Evolutionary conservation across 768 basidiomycete genomes (phyloP).

Genomic region (Hebeloma cylindrosporum): DNA sequence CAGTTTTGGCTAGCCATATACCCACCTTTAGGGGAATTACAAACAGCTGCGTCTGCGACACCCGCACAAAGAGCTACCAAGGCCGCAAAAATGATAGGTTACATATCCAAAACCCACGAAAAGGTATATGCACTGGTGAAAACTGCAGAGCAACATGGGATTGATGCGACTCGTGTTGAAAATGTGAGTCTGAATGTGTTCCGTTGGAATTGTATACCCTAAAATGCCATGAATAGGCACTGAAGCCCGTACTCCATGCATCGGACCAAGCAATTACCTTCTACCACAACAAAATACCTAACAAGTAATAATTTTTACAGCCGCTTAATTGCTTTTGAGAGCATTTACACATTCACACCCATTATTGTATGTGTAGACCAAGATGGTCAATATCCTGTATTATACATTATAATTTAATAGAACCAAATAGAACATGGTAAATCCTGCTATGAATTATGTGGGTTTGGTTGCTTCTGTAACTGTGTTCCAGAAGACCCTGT

Average conservation of each 20-base stretch:
- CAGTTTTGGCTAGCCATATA: constrained; percentile 93
- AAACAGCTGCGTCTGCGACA: constrained; percentile 49
- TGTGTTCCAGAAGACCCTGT: constrained; percentile 50
- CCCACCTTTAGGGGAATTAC: constrained; percentile 63
- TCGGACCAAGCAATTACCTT: constrained; percentile 72
- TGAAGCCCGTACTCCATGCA: constrained; percentile 73
- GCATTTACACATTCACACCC: constrained; percentile 5
- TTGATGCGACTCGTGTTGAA: constrained; percentile 63
- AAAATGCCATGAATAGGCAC: constrained; percentile 46
- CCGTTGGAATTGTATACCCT: not conserved
- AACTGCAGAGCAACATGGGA: constrained; percentile 55
- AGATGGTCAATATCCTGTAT: constrained; percentile 18
- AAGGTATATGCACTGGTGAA: constrained; percentile 80
- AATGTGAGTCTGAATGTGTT: constrained; percentile 46
- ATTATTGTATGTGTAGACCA: constrained; percentile 13
- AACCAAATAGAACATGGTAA: constrained; percentile 17
- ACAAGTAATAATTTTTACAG: constrained; percentile 9
- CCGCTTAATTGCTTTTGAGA: too few species aligned
- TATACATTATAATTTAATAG: constrained; percentile 30
- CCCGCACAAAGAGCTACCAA: constrained; percentile 73
- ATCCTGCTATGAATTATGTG: constrained; percentile 33
- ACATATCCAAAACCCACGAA: constrained; percentile 75
- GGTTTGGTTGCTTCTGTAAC: constrained; percentile 52
- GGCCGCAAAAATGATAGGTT: constrained; percentile 85
- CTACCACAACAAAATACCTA: constrained; percentile 44